phyloP scores from a whole-genome alignment of 306 rosid species.

The Quercus glauca region DNA sequence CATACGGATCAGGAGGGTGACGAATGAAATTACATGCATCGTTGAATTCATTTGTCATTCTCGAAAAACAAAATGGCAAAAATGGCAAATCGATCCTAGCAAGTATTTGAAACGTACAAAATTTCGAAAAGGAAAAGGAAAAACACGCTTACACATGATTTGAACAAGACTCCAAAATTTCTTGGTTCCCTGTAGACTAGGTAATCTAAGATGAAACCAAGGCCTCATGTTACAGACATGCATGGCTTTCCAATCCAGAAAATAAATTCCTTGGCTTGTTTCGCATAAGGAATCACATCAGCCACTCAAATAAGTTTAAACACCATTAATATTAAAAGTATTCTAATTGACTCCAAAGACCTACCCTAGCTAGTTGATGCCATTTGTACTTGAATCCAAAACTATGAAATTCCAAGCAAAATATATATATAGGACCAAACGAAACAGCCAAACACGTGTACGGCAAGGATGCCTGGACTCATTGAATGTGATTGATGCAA shows the following conservation, averaged over 20 bases:
- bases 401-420: conserved; percentile 1
- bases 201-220: conserved; percentile 34
- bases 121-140: not conserved
- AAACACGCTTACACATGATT: not conserved
- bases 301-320: conserved; percentile 25
- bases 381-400: not conserved
- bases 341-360: not conserved
- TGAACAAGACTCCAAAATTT: conserved; percentile 32
- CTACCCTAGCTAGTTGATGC: not conserved
- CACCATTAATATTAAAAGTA: conserved; percentile 26
- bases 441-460: conserved; percentile 51
- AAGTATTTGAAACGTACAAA: not conserved
- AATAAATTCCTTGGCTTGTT: conserved; percentile 8
- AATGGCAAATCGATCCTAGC: no score
- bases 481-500: conserved; percentile 25
- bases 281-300: conserved; percentile 43
- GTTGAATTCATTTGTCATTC: no score
- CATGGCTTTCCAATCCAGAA: conserved; percentile 29
- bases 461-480: conserved; percentile 27
- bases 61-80: no score
- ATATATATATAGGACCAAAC: not conserved
- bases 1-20: no score
- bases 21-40: no score
- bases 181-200: conserved; percentile 22
- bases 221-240: conserved; percentile 2